phyloP scores from a whole-genome alignment of 768 basidiomycete species.

The Trametes cinnabarina region DNA sequence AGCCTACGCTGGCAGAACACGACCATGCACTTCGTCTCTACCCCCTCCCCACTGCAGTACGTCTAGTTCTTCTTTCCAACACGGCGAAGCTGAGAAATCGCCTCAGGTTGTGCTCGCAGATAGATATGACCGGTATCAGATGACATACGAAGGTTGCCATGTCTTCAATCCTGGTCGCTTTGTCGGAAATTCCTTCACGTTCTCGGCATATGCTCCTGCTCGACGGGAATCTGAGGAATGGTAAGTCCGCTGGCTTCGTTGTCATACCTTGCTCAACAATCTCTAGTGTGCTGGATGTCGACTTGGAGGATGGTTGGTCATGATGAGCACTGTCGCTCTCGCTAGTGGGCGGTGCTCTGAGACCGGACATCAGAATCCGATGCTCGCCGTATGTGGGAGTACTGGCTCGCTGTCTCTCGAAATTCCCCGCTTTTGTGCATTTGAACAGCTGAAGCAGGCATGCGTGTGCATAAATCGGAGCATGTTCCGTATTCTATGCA shows the following conservation, averaged over 20 bases:
- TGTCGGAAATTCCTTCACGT: slow-evolving; percentile 74
- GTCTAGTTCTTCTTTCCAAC: slow-evolving; percentile 27
- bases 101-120: slow-evolving; percentile 87
- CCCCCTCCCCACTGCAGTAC: slow-evolving; percentile 87
- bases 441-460: too few species aligned
- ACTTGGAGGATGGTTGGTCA: slow-evolving; percentile 9
- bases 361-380: too few species aligned
- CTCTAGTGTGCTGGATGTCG: slow-evolving; percentile 7
- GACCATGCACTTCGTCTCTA: slow-evolving; percentile 92
- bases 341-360: neutral
- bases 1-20: slow-evolving; percentile 85
- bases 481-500: too few species aligned
- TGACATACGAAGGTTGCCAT: slow-evolving; percentile 97
- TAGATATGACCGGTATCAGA: slow-evolving; percentile 92
- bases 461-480: too few species aligned
- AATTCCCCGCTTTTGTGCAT: too few species aligned
- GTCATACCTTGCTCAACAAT: neutral
- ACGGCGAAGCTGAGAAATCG: slow-evolving; percentile 13
- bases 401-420: too few species aligned
- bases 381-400: too few species aligned
- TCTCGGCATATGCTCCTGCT: slow-evolving; percentile 89
- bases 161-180: slow-evolving; percentile 98
- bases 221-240: slow-evolving; percentile 84
- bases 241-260: slow-evolving; percentile 35
- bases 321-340: neutral